Percentiles rank a stretch among this genome's conserved stretches.
These are phyloP conservation scores for Candida anutae DNA, from an alignment of 1,139 yeast species.

Conservation along the genomic window DNA sequence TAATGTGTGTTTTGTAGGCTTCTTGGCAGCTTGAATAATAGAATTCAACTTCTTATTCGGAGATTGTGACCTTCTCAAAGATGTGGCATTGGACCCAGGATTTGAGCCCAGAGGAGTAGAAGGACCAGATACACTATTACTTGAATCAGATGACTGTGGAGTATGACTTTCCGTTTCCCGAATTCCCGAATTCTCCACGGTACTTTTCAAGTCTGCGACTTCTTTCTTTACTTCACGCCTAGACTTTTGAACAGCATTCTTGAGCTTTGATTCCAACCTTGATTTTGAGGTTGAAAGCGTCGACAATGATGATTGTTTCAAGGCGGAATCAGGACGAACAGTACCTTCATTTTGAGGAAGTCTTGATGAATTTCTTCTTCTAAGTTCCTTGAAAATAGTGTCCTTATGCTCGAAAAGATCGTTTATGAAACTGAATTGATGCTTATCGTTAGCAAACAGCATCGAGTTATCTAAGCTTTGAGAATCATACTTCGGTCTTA, in stretches of 20 bases:
- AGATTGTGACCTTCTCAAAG: conserved; percentile 9
- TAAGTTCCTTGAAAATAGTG: conserved; percentile 43
- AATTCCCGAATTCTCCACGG: too few relatives aligned
- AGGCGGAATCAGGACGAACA: conserved; percentile 5
- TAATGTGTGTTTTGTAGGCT: too few relatives aligned
- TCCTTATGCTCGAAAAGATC: conserved; percentile 60
- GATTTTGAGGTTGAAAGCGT: conserved; percentile 17
- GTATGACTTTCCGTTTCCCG: too few relatives aligned
- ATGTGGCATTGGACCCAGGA: too few relatives aligned
- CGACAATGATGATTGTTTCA: conserved; percentile 2
- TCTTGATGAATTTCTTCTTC: conserved; percentile 29
- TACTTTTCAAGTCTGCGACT: too few relatives aligned
- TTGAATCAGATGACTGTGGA: too few relatives aligned
- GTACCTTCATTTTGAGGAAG: conserved; percentile 3
- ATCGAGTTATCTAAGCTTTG: conserved; percentile 8
- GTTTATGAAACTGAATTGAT: conserved; percentile 48
- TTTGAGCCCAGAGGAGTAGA: too few relatives aligned
- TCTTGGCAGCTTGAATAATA: too few relatives aligned
- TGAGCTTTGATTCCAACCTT: conserved; percentile 25
- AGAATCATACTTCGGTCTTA: conserved; percentile 42
- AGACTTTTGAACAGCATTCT: conserved; percentile 18
- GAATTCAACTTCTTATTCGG: too few relatives aligned
- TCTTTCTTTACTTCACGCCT: conserved; percentile 2
- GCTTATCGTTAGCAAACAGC: conserved; percentile 44
- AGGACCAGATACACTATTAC: too few relatives aligned